Conservation (phyloP, 495 filamentous ascomycete genomes). For the Chaetomium fimeti region DNA sequence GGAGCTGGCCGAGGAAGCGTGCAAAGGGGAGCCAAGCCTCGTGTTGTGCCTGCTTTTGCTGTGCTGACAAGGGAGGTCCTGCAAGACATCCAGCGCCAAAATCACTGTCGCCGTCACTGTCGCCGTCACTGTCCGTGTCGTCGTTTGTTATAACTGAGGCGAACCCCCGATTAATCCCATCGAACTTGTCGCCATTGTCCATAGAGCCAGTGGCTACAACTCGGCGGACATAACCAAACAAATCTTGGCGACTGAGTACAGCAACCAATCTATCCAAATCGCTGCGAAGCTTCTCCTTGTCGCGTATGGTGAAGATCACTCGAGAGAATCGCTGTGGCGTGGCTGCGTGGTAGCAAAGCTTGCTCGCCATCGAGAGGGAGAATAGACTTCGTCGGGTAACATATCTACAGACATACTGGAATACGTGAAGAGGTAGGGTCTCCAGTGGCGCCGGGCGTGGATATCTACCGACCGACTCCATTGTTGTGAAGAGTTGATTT, state of each 20-base stretch:
- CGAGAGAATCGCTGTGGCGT: not conserved
- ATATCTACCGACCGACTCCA: too few relatives aligned
- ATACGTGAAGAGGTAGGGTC: not conserved
- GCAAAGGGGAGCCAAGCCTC: conserved; percentile 1
- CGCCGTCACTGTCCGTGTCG: not conserved
- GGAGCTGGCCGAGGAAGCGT: too few relatives aligned
- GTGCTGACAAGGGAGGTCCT: not conserved
- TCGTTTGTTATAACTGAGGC: too few relatives aligned
- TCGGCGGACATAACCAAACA: conserved; percentile 2
- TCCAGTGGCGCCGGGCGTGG: not conserved
- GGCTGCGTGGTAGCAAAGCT: not conserved
- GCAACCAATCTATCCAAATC: not conserved
- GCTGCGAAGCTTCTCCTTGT: not conserved
- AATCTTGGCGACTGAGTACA: not conserved
- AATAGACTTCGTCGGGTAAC: not conserved
- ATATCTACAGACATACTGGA: not conserved
- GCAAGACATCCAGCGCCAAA: not conserved
- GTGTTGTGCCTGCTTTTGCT: conserved; percentile 10
- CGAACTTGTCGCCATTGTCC: too few relatives aligned
- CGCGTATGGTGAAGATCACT: not conserved
- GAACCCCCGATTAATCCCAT: not conserved
- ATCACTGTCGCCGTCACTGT: not conserved
- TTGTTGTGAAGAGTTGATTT: too few relatives aligned
- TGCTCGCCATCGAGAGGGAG: conserved; percentile 2
- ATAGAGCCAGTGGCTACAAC: not conserved